Conservation (phyloP, 768 basidiomycete species). For the Lactarius hengduanensis region DNA sequence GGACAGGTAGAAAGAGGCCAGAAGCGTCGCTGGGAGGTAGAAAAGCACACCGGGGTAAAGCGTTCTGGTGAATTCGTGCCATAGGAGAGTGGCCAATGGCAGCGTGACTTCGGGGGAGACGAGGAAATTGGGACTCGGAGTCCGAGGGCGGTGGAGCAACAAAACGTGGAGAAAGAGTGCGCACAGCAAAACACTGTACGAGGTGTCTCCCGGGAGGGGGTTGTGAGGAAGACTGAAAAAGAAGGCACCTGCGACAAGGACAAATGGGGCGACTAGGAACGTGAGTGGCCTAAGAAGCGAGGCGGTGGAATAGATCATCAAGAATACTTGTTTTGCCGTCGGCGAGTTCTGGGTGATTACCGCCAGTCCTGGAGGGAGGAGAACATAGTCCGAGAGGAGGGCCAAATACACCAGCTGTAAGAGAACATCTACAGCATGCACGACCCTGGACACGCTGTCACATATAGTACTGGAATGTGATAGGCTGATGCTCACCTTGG, state of each 20-base stretch:
- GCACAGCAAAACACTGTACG: conserved; percentile 45
- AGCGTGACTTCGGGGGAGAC: conserved; percentile 40
- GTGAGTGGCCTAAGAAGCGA: conserved; percentile 39
- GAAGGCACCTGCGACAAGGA: conserved; percentile 44
- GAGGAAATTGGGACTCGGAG: conserved; percentile 47
- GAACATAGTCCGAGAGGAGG: conserved; percentile 38
- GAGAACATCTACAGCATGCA: conserved; percentile 46
- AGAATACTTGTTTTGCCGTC: conserved; percentile 39
- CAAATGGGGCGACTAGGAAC: conserved; percentile 36
- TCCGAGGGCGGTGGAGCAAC: conserved; percentile 45
- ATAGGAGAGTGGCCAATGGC: conserved; percentile 47
- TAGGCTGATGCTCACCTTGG: conserved; percentile 42
- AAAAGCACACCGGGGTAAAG: conserved; percentile 44
- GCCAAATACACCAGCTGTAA: conserved; percentile 42
- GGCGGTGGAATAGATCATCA: conserved; percentile 43
- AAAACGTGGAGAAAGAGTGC: conserved; percentile 44
- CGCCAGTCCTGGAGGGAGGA: conserved; percentile 40
- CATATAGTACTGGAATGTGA: background rate
- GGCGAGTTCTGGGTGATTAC: conserved; percentile 32
- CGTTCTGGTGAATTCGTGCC: conserved; percentile 39
- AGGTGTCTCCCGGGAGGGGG: conserved; percentile 41
- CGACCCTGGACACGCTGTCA: conserved; percentile 36
- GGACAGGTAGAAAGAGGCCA: conserved; percentile 47
- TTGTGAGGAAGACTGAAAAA: conserved; percentile 41
- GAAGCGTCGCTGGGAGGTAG: conserved; percentile 49